These are phyloP conservation scores for Cyberlindnera xishuangbannaensis DNA, from an alignment of 805 yeast species.

Conservation along the genomic window DNA sequence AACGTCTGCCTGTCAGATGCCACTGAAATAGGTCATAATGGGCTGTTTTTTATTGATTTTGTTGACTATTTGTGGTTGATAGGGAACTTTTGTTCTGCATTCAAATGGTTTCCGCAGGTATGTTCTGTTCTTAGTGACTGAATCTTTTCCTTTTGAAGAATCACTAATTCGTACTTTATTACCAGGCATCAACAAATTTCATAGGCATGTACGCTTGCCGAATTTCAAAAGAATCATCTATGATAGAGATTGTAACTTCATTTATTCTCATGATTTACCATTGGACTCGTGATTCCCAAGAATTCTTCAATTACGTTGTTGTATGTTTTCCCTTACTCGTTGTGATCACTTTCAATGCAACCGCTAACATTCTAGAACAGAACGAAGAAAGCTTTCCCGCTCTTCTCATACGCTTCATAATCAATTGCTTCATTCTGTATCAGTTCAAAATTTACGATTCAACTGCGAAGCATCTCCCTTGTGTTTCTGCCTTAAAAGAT, in stretches of 20 bases:
- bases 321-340: conserved; percentile 4
- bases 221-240: background rate
- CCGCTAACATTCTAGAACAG: conserved; percentile 1
- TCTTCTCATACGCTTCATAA: no score
- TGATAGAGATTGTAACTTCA: conserved; percentile 1
- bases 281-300: background rate
- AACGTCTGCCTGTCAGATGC: conserved; percentile 1
- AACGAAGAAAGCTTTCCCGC: conserved; percentile 4
- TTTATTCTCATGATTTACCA: background rate
- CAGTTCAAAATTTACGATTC: conserved; percentile 1
- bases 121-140: conserved; percentile 5
- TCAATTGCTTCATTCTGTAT: no score
- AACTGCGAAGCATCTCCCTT: background rate
- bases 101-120: conserved; percentile 36
- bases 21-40: conserved; percentile 25
- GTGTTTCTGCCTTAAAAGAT: background rate
- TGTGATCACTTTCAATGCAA: background rate
- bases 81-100: conserved; percentile 21
- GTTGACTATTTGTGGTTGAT: conserved; percentile 36
- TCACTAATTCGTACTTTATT: conserved; percentile 6
- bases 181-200: conserved; percentile 26
- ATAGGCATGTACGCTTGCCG: conserved; percentile 7
- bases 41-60: conserved; percentile 34
- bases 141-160: no score
- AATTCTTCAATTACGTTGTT: conserved; percentile 3